These are phyloP conservation scores for Alternaria gaisen DNA, from an alignment of 2,329 filamentous ascomycete genomes.

Conservation along the genomic window DNA sequence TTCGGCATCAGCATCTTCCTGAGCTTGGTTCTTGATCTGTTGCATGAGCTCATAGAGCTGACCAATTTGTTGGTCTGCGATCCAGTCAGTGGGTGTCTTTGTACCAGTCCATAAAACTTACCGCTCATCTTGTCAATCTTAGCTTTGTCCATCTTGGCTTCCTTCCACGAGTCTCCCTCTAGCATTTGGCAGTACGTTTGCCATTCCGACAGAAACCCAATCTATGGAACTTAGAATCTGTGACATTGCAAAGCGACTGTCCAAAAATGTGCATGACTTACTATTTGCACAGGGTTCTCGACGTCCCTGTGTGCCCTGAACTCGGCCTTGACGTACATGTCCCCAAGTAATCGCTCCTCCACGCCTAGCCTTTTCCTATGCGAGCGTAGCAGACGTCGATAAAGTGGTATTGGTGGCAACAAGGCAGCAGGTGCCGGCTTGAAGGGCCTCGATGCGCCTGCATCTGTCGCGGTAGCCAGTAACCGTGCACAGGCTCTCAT, in stretches of 20 bases:
- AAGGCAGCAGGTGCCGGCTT: conserved; percentile 68
- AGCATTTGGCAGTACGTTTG: conserved; percentile 92
- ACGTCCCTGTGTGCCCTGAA: conserved; percentile 84
- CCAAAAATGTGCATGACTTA: conserved; percentile 57
- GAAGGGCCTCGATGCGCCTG: conserved; percentile 46
- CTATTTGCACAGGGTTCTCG: conserved; percentile 92
- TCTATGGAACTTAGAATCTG: conserved; percentile 61
- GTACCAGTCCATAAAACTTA: conserved; percentile 56
- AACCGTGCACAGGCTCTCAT: conserved; percentile 46
- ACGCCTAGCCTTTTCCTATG: conserved; percentile 80
- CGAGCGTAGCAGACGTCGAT: conserved; percentile 84
- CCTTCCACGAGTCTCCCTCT: conserved; percentile 86
- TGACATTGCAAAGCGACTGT: not conserved
- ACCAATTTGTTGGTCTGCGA: conserved; percentile 84
- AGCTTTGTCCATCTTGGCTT: conserved; percentile 79
- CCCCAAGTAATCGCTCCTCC: conserved; percentile 82
- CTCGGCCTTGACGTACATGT: conserved; percentile 92
- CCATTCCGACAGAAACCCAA: conserved; percentile 97
- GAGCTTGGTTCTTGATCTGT: conserved; percentile 69
- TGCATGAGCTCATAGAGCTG: conserved; percentile 96
- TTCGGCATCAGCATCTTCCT: conserved; percentile 56
- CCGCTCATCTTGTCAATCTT: conserved; percentile 96
- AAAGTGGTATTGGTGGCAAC: conserved; percentile 86
- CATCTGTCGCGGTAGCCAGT: conserved; percentile 48
- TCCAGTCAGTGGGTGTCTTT: conserved; percentile 8